Evolutionary conservation across 768 basidiomycete species (phyloP).

Genomic region (Phanerochaete sordida): DNA sequence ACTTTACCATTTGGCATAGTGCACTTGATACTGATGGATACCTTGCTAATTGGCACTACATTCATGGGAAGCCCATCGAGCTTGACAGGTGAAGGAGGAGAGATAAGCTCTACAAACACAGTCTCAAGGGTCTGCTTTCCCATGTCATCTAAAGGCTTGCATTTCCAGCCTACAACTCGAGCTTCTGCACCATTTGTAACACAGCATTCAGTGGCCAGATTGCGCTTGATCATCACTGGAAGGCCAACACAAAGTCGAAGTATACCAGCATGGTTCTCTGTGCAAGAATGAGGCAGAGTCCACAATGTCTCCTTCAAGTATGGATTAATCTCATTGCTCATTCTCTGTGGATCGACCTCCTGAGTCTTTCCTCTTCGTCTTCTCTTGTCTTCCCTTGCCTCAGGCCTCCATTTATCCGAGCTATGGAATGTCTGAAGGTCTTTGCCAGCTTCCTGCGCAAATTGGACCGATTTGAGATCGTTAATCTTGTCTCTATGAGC

Average conservation of each 20-base stretch:
- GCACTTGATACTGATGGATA: constrained; percentile 7
- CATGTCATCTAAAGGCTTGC: background rate
- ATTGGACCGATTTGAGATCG: constrained; percentile 25
- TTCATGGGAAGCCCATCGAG: constrained; percentile 19
- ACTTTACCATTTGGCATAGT: constrained; percentile 11
- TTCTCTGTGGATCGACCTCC: background rate
- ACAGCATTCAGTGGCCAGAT: constrained; percentile 19
- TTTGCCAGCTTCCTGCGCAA: constrained; percentile 30
- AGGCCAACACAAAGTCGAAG: constrained; percentile 16
- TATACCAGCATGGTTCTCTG: constrained; percentile 16
- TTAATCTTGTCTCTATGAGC: constrained; percentile 36
- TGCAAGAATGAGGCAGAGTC: constrained; percentile 14
- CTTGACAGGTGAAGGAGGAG: constrained; percentile 6
- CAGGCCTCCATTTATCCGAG: constrained; percentile 1
- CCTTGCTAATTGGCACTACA: constrained; percentile 17
- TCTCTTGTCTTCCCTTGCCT: background rate
- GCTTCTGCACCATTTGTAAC: constrained; percentile 24
- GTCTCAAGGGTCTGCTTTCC: constrained; percentile 13
- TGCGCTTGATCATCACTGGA: constrained; percentile 19
- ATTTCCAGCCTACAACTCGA: constrained; percentile 16
- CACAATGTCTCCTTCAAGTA: constrained; percentile 19
- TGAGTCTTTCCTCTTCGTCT: background rate
- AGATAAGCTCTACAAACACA: constrained; percentile 19
- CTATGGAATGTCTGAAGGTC: constrained; percentile 23
- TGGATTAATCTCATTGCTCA: background rate